phyloP scores from a whole-genome alignment of 2,329 filamentous ascomycete genomes.

The Lachnum nothofagi region DNA sequence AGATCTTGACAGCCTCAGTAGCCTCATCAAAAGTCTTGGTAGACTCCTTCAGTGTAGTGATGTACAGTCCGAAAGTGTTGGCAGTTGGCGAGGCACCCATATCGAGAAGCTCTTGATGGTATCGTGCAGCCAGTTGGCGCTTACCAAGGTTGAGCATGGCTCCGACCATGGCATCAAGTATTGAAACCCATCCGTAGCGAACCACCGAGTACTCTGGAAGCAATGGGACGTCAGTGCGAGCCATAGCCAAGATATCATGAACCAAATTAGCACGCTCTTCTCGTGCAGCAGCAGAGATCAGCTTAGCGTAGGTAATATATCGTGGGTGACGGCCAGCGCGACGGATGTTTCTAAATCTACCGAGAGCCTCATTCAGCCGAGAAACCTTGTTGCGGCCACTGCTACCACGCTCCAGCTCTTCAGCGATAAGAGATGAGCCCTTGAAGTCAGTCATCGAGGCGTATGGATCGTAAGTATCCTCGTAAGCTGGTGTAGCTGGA shows the following conservation, averaged over 20 bases:
- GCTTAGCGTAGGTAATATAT: slow-evolving; percentile 94
- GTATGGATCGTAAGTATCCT: slow-evolving; percentile 88
- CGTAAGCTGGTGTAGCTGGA: slow-evolving; percentile 55
- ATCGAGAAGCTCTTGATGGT: slow-evolving; percentile 83
- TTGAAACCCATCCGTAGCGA: slow-evolving; percentile 92
- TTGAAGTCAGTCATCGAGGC: slow-evolving; percentile 87
- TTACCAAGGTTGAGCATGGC: slow-evolving; percentile 81
- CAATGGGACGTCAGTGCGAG: slow-evolving; percentile 80
- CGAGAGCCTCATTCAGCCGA: slow-evolving; percentile 73
- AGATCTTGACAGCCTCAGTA: slow-evolving; percentile 94
- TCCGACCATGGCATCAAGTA: slow-evolving; percentile 93
- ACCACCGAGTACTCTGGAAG: slow-evolving; percentile 80
- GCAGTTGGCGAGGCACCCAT: slow-evolving; percentile 90
- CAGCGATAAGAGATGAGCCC: slow-evolving; percentile 83
- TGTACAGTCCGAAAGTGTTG: slow-evolving; percentile 97
- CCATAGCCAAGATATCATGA: slow-evolving; percentile 83
- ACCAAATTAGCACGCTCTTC: slow-evolving; percentile 76
- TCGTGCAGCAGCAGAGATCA: slow-evolving; percentile 85
- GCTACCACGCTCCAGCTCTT: slow-evolving; percentile 76
- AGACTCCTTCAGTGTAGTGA: slow-evolving; percentile 96
- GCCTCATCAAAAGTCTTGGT: slow-evolving; percentile 98
- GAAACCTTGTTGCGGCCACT: slow-evolving; percentile 59
- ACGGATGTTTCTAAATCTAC: slow-evolving; percentile 86
- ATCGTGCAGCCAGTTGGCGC: slow-evolving; percentile 74
- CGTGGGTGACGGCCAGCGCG: slow-evolving; percentile 84